These are phyloP conservation scores for Arthrobotrys megalospora DNA, from an alignment of 2,329 filamentous ascomycete genomes.

Conservation along the genomic window DNA sequence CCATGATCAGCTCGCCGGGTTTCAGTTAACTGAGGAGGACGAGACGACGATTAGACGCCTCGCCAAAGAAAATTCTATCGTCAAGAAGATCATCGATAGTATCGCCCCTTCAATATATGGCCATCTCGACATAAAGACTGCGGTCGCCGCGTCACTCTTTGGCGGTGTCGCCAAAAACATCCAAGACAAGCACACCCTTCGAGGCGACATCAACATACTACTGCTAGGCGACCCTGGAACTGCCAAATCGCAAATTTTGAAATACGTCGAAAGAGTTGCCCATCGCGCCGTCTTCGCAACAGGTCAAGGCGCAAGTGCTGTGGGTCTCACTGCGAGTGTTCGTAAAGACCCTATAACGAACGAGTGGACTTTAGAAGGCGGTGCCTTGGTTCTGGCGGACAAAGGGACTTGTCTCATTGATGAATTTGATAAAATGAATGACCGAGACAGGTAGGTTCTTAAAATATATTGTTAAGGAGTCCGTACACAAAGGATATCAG, in stretches of 20 bases:
- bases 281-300: constrained; percentile 98
- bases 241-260: constrained; percentile 96
- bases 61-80: constrained; percentile 89
- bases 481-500: too few relatives aligned
- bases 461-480: not conserved
- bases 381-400: constrained; percentile 93
- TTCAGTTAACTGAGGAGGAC: constrained; percentile 94
- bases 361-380: constrained; percentile 98
- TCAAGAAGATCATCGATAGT: constrained; percentile 89
- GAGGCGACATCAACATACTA: constrained; percentile 97
- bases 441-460: constrained; percentile 77
- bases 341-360: constrained; percentile 93
- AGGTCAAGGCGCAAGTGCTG: constrained; percentile 94
- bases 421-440: constrained; percentile 99
- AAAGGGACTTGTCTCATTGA: constrained; percentile 96
- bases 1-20: constrained; percentile 96
- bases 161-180: constrained; percentile 93
- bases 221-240: constrained; percentile 97
- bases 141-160: constrained; percentile 92
- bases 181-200: constrained; percentile 89
- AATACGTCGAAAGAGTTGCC: constrained; percentile 97
- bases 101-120: constrained; percentile 98
- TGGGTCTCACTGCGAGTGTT: constrained; percentile 97
- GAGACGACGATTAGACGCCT: constrained; percentile 90
- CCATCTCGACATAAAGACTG: constrained; percentile 96